Percentiles rank a stretch among this genome's conserved stretches.
These are phyloP conservation scores for Coriaria nepalensis DNA, from an alignment of 306 rosid species.

Conservation along the genomic window DNA sequence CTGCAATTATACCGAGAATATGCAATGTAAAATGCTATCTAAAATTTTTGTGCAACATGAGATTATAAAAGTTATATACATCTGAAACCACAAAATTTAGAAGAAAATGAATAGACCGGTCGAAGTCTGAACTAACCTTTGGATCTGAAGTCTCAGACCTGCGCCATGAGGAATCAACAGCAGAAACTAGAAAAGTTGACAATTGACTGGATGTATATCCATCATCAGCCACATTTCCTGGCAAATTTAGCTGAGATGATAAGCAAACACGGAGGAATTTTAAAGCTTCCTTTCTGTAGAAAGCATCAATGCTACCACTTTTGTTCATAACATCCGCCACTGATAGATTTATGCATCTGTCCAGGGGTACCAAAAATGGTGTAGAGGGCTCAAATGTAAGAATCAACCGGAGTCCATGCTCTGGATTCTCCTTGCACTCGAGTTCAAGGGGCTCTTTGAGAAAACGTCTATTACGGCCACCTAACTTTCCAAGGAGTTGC, in stretches of 20 bases:
- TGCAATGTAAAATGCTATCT: neutral
- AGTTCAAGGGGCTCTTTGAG: constrained; percentile 92
- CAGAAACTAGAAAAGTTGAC: constrained; percentile 57
- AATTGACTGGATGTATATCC: constrained; percentile 61
- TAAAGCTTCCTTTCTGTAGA: constrained; percentile 80
- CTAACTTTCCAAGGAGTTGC: constrained; percentile 96
- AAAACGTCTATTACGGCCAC: constrained; percentile 96
- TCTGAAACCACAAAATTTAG: neutral
- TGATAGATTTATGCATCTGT: constrained; percentile 97
- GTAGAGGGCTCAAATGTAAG: constrained; percentile 99
- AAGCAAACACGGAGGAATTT: constrained; percentile 82
- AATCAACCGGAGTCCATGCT: constrained; percentile 88
- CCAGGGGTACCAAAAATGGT: constrained; percentile 94
- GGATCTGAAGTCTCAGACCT: constrained; percentile 59
- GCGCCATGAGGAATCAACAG: constrained; percentile 58
- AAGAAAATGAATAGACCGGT: neutral
- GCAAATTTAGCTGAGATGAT: constrained; percentile 93
- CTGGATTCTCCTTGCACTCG: constrained; percentile 96
- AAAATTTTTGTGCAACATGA: no score
- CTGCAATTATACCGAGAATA: neutral
- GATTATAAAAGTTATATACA: no score
- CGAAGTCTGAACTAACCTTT: constrained; percentile 42
- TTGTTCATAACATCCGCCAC: constrained; percentile 75
- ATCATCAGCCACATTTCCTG: constrained; percentile 69
- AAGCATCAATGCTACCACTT: constrained; percentile 56